Evolutionary conservation across 140 eudicot species (phyloP), one percentile per base, ranked within the genome.

Genomic region (Stevia rebaudiana): DNA sequence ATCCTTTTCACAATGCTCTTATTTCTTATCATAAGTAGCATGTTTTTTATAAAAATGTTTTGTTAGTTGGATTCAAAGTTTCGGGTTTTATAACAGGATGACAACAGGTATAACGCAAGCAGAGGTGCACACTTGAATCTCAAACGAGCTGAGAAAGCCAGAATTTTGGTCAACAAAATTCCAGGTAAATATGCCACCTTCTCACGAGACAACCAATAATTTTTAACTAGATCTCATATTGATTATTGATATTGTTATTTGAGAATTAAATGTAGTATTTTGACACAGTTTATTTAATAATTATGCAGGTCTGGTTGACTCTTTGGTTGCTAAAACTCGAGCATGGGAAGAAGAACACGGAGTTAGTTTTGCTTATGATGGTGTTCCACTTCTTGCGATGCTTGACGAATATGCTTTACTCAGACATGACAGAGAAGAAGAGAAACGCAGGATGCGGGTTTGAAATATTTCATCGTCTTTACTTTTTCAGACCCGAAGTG

Each of bases 381-480:
- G 99, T 30, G 99, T 92, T 53, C 99, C 97, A 33, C 89, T 92
- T 18, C 99, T 92, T 67, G 99, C 95, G 17, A 92, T 92, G 99
- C 79, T 92, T 36, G 95, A 88, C 42, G 97, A 92, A 76, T 92
- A 92, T 58, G 82, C 80, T 30, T 75, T 83, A 81, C 99, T 92
- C 79, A 81, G 99, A 65, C 82, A 88, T 7, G 98, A 92, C 50
- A 81, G 97, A 82, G 99, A 92, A 79, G 99, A 92, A 75, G 97
- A 92, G 80, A 92, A 88, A 75, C 87, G 88, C 63, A 92, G 95
- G 73, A 63, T 85, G 85, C 83, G 78, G 89, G 99, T 88, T 70
- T 83, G 97, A 6, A 51, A 16, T 19, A 51, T 36, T 17, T 51
- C 5, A 11, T 1, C 5, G 6, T 1, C 6, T 54, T 47, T 49